phyloP scores from a whole-genome alignment of 2,329 filamentous ascomycete genomes.

The Xylaria sp. region DNA sequence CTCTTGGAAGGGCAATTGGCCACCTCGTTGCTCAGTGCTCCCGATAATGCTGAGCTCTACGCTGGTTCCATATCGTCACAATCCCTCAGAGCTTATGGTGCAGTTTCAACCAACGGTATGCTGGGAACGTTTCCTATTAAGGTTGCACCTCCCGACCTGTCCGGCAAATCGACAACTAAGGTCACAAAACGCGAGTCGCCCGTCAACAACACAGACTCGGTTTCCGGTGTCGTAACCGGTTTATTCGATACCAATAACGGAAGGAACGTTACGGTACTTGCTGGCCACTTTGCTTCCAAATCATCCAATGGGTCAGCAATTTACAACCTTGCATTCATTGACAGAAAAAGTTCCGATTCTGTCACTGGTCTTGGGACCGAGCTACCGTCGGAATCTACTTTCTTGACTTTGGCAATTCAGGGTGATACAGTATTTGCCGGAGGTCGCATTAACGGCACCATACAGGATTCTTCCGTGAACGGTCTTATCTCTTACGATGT shows the following conservation, averaged over 20 bases:
- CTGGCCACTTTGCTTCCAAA: constrained; percentile 83
- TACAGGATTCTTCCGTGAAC: constrained; percentile 70
- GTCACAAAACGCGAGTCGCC: constrained; percentile 60
- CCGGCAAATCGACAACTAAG: constrained; percentile 51
- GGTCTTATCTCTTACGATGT: constrained; percentile 88
- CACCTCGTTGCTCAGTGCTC: constrained; percentile 72
- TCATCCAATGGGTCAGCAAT: constrained; percentile 75
- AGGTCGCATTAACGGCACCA: constrained; percentile 78
- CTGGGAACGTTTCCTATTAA: constrained; percentile 69
- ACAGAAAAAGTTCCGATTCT: constrained; percentile 73
- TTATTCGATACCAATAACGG: constrained; percentile 77
- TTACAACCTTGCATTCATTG: constrained; percentile 84
- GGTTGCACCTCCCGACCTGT: constrained; percentile 55
- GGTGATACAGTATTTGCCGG: constrained; percentile 81
- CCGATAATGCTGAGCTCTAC: constrained; percentile 74
- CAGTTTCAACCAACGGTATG: constrained; percentile 70
- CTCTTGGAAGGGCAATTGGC: constrained; percentile 78
- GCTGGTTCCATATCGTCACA: constrained; percentile 86
- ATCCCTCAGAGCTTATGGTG: constrained; percentile 77
- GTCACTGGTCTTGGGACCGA: constrained; percentile 76
- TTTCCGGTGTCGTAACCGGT: constrained; percentile 79
- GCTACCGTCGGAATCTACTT: constrained; percentile 77
- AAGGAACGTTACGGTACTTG: constrained; percentile 86
- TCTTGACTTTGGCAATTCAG: constrained; percentile 76
- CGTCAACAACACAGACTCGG: constrained; percentile 51